phyloP scores from a whole-genome alignment of 352 stramenopile genomes.

The Globisporangium cylindrosporum region DNA sequence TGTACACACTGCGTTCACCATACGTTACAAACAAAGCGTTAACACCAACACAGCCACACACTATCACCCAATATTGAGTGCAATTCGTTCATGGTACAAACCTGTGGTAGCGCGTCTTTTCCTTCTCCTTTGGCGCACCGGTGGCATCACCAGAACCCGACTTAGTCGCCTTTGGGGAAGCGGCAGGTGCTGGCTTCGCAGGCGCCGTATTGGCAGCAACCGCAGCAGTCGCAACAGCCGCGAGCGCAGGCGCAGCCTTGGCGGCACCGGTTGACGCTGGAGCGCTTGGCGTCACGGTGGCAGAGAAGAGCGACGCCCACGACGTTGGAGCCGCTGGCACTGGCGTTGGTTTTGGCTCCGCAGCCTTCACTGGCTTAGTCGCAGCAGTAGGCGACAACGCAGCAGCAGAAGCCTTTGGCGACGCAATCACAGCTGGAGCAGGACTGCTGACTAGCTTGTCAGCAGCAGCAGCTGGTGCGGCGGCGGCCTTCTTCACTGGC shows the following conservation, averaged over 20 bases:
- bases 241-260: conserved; percentile 16
- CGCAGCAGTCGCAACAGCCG: conserved; percentile 22
- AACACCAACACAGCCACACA: not conserved
- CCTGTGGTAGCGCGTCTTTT: conserved; percentile 47
- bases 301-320: conserved; percentile 53
- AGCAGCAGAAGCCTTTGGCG: conserved; percentile 18
- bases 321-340: conserved; percentile 48
- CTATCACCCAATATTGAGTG: no score
- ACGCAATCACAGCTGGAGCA: conserved; percentile 3
- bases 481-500: conserved; percentile 19
- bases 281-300: conserved; percentile 17
- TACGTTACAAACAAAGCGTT: not conserved
- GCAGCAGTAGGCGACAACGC: conserved; percentile 12
- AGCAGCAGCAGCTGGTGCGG: conserved; percentile 1
- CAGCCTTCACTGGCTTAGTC: conserved; percentile 17
- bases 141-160: conserved; percentile 23
- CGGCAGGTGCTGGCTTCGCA: conserved; percentile 15
- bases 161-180: conserved; percentile 20
- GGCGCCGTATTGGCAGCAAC: conserved; percentile 23
- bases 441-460: conserved; percentile 6
- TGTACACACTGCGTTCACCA: conserved; percentile 52
- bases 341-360: conserved; percentile 18
- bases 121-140: conserved; percentile 55
- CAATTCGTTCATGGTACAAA: conserved; percentile 9
- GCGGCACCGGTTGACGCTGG: conserved; percentile 11